These are phyloP conservation scores for Lithospermum erythrorhizon DNA, from an alignment of 257 asterid genomes.

Conservation along the genomic window DNA sequence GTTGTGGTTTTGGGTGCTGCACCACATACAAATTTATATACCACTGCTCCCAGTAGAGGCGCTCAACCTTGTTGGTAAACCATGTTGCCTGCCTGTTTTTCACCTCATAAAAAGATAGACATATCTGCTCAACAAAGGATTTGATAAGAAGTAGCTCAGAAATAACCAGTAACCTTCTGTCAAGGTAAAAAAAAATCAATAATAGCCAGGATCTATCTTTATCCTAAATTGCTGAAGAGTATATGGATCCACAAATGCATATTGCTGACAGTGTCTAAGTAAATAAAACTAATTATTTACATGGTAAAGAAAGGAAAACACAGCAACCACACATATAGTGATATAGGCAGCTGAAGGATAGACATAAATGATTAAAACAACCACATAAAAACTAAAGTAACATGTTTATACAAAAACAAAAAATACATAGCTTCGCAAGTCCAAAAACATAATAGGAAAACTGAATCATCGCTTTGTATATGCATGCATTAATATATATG, in stretches of 20 bases:
- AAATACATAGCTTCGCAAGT: neutral
- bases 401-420: neutral
- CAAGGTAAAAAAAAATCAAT: neutral
- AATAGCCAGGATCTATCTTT: neutral
- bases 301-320: neutral
- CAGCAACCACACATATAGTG: neutral
- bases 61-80: slow-evolving; percentile 91
- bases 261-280: neutral
- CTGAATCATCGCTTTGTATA: neutral
- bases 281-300: too few relatives aligned
- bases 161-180: neutral
- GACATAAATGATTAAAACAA: neutral
- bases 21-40: slow-evolving; percentile 68
- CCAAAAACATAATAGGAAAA: neutral
- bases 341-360: neutral
- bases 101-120: slow-evolving; percentile 75
- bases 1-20: slow-evolving; percentile 57
- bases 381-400: neutral
- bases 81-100: slow-evolving; percentile 85
- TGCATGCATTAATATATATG: too few relatives aligned
- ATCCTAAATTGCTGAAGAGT: neutral
- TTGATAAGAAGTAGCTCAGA: slow-evolving; percentile 11
- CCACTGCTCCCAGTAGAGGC: slow-evolving; percentile 90
- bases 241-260: neutral
- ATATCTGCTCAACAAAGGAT: slow-evolving; percentile 45